Percentiles rank a stretch among this genome's conserved stretches.
phyloP scores from a whole-genome alignment of 192 early-diverging fungal genomes.

The Linnemannia elongata region DNA sequence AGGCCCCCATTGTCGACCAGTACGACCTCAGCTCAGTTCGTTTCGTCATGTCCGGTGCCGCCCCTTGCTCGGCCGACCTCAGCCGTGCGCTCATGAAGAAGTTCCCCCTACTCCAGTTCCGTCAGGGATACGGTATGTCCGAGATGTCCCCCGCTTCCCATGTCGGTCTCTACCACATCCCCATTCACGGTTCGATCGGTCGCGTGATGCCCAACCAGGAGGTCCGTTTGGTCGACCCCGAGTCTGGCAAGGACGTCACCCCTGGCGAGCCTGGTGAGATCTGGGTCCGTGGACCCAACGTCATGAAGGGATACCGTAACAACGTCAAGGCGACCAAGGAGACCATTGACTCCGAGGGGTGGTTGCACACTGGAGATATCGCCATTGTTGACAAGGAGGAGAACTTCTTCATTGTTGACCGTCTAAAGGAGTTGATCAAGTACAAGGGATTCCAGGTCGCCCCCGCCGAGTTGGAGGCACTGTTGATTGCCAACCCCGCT shows the following conservation, averaged over 20 bases:
- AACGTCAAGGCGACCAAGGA: conserved; percentile 80
- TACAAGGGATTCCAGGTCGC: conserved; percentile 90
- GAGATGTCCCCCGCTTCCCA: conserved; percentile 72
- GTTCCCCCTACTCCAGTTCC: conserved; percentile 50
- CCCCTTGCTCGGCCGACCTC: conserved; percentile 72
- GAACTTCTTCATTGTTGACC: conserved; percentile 76
- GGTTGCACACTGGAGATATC: conserved; percentile 89
- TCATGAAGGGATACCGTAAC: conserved; percentile 91
- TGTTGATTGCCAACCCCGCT: conserved; percentile 76
- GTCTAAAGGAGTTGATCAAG: conserved; percentile 94
- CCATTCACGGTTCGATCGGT: conserved; percentile 73
- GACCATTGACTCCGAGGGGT: conserved; percentile 82
- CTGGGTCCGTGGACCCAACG: conserved; percentile 88
- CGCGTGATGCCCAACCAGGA: conserved; percentile 77
- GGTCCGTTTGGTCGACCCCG: conserved; percentile 82
- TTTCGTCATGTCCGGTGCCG: conserved; percentile 71
- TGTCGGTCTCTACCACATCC: conserved; percentile 44
- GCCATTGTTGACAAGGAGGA: conserved; percentile 75
- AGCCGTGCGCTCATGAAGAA: conserved; percentile 43
- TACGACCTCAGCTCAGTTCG: conserved; percentile 71
- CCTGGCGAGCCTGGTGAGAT: conserved; percentile 81
- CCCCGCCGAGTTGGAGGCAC: conserved; percentile 88
- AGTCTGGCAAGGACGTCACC: conserved; percentile 60
- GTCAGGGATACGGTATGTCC: conserved; percentile 80
- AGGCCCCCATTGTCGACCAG: conserved; percentile 72